These are phyloP conservation scores for Colletotrichum sp. DNA, from an alignment of 2,329 filamentous ascomycete genomes.

Conservation along the genomic window DNA sequence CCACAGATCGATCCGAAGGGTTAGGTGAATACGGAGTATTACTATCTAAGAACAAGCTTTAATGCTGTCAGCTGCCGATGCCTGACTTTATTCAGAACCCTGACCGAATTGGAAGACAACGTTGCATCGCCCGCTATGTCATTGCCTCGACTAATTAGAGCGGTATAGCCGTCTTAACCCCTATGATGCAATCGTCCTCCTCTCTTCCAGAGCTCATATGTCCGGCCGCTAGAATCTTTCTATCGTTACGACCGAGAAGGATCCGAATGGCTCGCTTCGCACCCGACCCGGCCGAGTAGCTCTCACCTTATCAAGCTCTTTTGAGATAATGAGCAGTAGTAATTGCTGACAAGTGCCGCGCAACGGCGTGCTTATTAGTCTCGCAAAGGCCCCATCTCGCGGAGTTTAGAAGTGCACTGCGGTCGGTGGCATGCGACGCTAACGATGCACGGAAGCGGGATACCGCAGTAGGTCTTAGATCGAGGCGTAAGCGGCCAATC, in stretches of 20 bases:
- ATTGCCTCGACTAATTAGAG: not conserved
- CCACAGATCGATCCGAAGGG: not conserved
- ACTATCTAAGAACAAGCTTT: not conserved
- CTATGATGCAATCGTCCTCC: not conserved
- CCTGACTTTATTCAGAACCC: not conserved
- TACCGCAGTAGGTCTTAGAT: constrained; percentile 26
- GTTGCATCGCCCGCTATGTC: not conserved
- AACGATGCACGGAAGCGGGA: not conserved
- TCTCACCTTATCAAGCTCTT: constrained; percentile 25
- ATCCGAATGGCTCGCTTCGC: not conserved
- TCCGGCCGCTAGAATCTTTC: not conserved
- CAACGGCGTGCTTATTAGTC: not conserved
- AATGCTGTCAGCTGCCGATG: not conserved
- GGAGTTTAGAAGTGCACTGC: not conserved
- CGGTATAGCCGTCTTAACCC: not conserved
- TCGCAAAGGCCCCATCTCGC: not conserved
- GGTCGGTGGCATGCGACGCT: not conserved
- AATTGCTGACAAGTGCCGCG: not conserved
- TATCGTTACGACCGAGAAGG: not conserved
- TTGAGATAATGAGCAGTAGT: not conserved
- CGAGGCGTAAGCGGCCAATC: not conserved
- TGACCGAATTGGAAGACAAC: not conserved
- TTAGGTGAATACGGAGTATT: not conserved
- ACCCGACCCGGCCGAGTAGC: not conserved
- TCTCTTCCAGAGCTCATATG: too few species aligned